phyloP scores from a whole-genome alignment of 345 rosid genomes.

The Eucalyptus regnans region DNA sequence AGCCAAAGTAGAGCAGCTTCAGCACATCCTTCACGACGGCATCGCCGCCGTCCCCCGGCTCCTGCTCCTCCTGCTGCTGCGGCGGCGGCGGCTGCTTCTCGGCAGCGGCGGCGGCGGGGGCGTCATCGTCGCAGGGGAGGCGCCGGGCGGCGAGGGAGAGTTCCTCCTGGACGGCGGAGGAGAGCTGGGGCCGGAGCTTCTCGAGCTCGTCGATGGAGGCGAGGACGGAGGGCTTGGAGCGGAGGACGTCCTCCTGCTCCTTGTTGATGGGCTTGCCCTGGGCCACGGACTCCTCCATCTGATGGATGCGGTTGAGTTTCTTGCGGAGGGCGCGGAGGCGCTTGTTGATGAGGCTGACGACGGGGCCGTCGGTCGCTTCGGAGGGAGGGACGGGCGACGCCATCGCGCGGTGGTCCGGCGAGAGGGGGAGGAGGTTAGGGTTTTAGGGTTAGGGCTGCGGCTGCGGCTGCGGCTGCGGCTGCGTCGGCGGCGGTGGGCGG shows the following conservation, averaged over 20 bases:
- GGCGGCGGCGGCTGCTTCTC: neutral
- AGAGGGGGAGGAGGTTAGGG: neutral
- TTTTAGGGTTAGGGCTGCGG: neutral
- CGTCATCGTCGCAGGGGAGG: neutral
- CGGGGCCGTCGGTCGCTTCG: constrained; percentile 60
- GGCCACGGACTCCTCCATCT: constrained; percentile 69
- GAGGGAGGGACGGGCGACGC: constrained; percentile 17
- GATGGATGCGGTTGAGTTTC: constrained; percentile 68
- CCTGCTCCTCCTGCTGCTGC: neutral
- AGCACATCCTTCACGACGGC: constrained; percentile 49
- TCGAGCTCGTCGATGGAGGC: constrained; percentile 81
- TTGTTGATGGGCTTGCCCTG: constrained; percentile 76
- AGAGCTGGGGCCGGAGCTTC: constrained; percentile 64
- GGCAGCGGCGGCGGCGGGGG: neutral
- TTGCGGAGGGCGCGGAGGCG: constrained; percentile 91
- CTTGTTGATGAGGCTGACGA: constrained; percentile 68
- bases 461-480: neutral
- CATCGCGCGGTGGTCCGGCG: constrained; percentile 4
- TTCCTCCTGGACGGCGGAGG: constrained; percentile 64
- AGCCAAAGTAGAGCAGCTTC: constrained; percentile 69
- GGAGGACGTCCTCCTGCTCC: constrained; percentile 85
- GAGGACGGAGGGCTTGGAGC: constrained; percentile 57
- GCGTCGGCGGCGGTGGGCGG: neutral
- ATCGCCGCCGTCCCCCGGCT: neutral
- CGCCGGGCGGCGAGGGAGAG: constrained; percentile 3